Conservation (phyloP, 371 early-diverging fungal genomes). For the Mucor lusitanicus region DNA sequence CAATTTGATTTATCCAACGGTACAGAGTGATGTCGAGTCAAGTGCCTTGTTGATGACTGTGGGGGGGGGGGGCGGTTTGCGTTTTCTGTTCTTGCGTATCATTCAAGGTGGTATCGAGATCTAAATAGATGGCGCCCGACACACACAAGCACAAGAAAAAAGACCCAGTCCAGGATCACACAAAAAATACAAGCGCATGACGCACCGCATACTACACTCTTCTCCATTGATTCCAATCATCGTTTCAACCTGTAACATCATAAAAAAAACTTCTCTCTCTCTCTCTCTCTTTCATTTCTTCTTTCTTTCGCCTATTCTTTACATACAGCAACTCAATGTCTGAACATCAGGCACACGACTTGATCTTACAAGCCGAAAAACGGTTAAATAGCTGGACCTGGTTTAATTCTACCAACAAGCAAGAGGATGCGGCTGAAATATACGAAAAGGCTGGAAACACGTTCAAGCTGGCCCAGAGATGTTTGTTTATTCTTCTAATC, state of each 20-base stretch:
- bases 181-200: constrained; percentile 5
- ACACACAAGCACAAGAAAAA: not conserved
- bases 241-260: not conserved
- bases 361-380: constrained; percentile 77
- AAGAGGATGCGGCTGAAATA: constrained; percentile 92
- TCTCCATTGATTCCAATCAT: not conserved
- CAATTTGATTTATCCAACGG: constrained; percentile 29
- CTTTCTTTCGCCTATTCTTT: not conserved
- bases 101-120: constrained; percentile 19
- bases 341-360: constrained; percentile 71
- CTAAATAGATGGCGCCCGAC: not conserved
- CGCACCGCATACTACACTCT: not conserved
- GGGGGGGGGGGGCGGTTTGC: constrained; percentile 29
- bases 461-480: constrained; percentile 88
- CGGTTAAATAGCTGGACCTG: constrained; percentile 73
- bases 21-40: constrained; percentile 14
- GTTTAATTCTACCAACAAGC: constrained; percentile 78
- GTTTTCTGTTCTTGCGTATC: constrained; percentile 27
- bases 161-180: not conserved
- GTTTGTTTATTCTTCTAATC: constrained; percentile 36
- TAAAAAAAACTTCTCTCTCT: constrained; percentile 1
- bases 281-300: constrained; percentile 2
- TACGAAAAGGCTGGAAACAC: constrained; percentile 88
- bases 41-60: constrained; percentile 26
- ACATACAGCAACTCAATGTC: constrained; percentile 50